These are phyloP conservation scores for Phialocephala subalpina DNA, from an alignment of 2,329 filamentous ascomycete species.

Conservation along the genomic window DNA sequence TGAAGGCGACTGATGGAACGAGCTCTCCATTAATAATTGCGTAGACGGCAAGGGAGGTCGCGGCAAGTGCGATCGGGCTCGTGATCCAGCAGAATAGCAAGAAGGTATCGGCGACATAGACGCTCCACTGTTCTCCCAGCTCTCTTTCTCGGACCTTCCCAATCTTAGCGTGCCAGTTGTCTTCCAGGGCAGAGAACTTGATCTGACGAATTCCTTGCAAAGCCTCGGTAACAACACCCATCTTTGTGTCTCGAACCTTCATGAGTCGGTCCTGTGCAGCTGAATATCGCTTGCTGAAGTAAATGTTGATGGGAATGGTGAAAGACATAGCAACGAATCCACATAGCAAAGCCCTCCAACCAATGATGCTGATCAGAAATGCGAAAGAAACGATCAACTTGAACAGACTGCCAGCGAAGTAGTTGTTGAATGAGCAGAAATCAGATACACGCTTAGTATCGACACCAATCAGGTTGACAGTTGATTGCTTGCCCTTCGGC, in stretches of 20 bases:
- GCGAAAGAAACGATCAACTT: conserved; percentile 71
- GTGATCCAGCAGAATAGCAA: conserved; percentile 75
- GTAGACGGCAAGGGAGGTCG: conserved; percentile 74
- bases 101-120: conserved; percentile 69
- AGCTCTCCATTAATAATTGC: conserved; percentile 68
- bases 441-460: conserved; percentile 75
- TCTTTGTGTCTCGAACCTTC: conserved; percentile 78
- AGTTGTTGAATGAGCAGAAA: conserved; percentile 71
- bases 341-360: conserved; percentile 72
- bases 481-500: conserved; percentile 71
- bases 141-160: conserved; percentile 70
- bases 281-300: conserved; percentile 70
- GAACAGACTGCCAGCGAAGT: conserved; percentile 67
- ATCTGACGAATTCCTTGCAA: conserved; percentile 81
- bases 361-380: conserved; percentile 74
- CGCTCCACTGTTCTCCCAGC: conserved; percentile 69
- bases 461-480: conserved; percentile 81
- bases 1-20: conserved; percentile 79
- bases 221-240: conserved; percentile 79
- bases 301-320: conserved; percentile 73
- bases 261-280: conserved; percentile 73
- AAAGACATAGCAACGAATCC: conserved; percentile 71
- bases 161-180: conserved; percentile 78
- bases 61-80: conserved; percentile 77
- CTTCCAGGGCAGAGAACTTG: conserved; percentile 82